Evolutionary conservation across 2,329 filamentous ascomycete genomes (phyloP).

Genomic region (Pyrenochaeta sp.): DNA sequence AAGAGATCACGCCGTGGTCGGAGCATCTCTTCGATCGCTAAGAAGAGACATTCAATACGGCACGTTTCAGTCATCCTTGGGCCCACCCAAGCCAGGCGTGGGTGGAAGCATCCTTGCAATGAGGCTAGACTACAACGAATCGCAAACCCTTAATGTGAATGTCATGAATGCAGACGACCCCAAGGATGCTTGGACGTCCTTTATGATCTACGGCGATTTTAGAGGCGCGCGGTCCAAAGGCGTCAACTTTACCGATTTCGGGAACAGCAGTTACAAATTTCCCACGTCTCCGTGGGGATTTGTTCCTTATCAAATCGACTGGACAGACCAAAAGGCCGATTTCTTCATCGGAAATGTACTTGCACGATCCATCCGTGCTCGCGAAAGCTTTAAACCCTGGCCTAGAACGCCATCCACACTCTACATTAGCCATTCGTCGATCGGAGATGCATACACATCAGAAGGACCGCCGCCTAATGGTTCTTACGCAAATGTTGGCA

Average conservation of each 20-base stretch:
- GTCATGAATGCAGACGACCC: conserved; percentile 52
- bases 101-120: conserved; percentile 53
- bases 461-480: conserved; percentile 52
- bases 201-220: conserved; percentile 40
- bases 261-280: conserved; percentile 26
- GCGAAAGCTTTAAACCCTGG: conserved; percentile 31
- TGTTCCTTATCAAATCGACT: conserved; percentile 53
- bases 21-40: conserved; percentile 49
- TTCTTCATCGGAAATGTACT: conserved; percentile 48
- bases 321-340: conserved; percentile 48
- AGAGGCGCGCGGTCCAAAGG: conserved; percentile 40
- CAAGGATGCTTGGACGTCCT: conserved; percentile 43
- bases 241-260: conserved; percentile 47
- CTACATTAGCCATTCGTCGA: conserved; percentile 54
- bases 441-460: conserved; percentile 49
- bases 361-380: conserved; percentile 33
- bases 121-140: conserved; percentile 51
- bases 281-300: conserved; percentile 48
- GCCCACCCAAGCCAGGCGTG: conserved; percentile 41
- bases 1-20: conserved; percentile 48
- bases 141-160: conserved; percentile 49
- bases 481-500: conserved; percentile 50
- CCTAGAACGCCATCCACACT: conserved; percentile 48
- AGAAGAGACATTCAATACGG: conserved; percentile 55
- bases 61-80: conserved; percentile 51